Percentiles rank a stretch among this genome's conserved stretches.
phyloP scores from a whole-genome alignment of 2,329 filamentous ascomycete genomes.

The Cryoendolithus antarcticus region DNA sequence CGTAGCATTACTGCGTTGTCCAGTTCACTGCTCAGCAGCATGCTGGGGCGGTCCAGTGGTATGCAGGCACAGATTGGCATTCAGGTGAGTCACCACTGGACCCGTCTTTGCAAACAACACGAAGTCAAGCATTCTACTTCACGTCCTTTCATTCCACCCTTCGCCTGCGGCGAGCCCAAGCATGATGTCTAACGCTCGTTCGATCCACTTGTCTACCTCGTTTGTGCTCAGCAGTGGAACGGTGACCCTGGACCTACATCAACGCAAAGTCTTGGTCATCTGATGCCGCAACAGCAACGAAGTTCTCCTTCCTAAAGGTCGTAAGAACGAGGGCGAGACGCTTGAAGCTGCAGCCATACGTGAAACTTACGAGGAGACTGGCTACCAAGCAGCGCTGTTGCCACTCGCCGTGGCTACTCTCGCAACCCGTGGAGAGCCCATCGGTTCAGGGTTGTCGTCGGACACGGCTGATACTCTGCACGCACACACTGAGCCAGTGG shows the following conservation, averaged over 20 bases:
- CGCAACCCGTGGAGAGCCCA: background rate
- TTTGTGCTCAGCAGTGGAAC: background rate
- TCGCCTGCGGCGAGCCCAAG: too few species aligned
- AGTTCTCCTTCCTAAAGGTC: slow-evolving; percentile 9
- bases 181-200: background rate
- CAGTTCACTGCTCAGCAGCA: too few species aligned
- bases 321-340: slow-evolving; percentile 7
- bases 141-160: too few species aligned
- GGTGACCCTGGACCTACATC: background rate
- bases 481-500: background rate
- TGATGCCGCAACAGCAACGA: slow-evolving; percentile 1
- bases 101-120: too few species aligned
- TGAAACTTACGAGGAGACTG: slow-evolving; percentile 10
- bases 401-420: background rate
- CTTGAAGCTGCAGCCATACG: slow-evolving; percentile 7
- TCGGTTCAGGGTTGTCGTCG: background rate
- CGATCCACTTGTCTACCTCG: background rate
- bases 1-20: too few species aligned
- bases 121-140: too few species aligned
- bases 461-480: too few species aligned
- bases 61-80: too few species aligned
- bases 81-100: too few species aligned
- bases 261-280: background rate
- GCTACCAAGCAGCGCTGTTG: slow-evolving; percentile 1
- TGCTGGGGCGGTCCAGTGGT: too few species aligned